These are phyloP conservation scores for Corynascus novoguineensis DNA, from an alignment of 495 filamentous ascomycete species.

Conservation along the genomic window DNA sequence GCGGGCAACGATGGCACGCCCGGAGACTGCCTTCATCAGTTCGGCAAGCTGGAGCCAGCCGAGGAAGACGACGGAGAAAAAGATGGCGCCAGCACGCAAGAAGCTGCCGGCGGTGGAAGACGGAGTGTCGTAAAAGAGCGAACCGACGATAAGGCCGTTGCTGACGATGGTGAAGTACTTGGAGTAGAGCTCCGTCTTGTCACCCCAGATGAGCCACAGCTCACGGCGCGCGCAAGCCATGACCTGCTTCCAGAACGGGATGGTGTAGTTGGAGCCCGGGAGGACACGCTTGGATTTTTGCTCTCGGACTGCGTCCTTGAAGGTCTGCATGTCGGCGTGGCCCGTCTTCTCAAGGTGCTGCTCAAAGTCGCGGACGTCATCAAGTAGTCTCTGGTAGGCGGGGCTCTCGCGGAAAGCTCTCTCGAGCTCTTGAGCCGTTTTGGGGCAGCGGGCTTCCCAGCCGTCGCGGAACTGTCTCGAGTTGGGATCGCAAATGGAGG, in stretches of 20 bases:
- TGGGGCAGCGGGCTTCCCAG: slow-evolving; percentile 59
- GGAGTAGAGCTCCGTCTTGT: slow-evolving; percentile 55
- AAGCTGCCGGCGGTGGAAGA: slow-evolving; percentile 51
- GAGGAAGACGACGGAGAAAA: slow-evolving; percentile 78
- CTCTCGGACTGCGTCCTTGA: slow-evolving; percentile 46
- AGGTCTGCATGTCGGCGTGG: slow-evolving; percentile 40
- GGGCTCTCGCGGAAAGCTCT: slow-evolving; percentile 53
- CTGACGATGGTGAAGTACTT: slow-evolving; percentile 54
- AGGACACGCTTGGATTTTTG: slow-evolving; percentile 34
- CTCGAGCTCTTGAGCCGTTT: slow-evolving; percentile 66
- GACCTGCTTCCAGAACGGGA: slow-evolving; percentile 54
- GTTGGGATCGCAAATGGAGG: slow-evolving; percentile 61
- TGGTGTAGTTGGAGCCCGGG: slow-evolving; percentile 49
- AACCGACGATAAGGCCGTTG: slow-evolving; percentile 71
- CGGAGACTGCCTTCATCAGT: slow-evolving; percentile 62
- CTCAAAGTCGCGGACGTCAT: slow-evolving; percentile 48
- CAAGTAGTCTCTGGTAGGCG: slow-evolving; percentile 44
- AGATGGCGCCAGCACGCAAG: slow-evolving; percentile 51
- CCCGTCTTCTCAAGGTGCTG: slow-evolving; percentile 28
- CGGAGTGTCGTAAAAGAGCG: slow-evolving; percentile 67
- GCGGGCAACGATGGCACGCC: slow-evolving; percentile 70
- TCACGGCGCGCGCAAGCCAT: slow-evolving; percentile 50
- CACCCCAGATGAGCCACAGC: slow-evolving; percentile 55
- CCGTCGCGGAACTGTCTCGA: slow-evolving; percentile 58
- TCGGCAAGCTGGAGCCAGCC: slow-evolving; percentile 73